phyloP scores from a whole-genome alignment of 2,329 filamentous ascomycete genomes.

The Calonectria hongkongensis region DNA sequence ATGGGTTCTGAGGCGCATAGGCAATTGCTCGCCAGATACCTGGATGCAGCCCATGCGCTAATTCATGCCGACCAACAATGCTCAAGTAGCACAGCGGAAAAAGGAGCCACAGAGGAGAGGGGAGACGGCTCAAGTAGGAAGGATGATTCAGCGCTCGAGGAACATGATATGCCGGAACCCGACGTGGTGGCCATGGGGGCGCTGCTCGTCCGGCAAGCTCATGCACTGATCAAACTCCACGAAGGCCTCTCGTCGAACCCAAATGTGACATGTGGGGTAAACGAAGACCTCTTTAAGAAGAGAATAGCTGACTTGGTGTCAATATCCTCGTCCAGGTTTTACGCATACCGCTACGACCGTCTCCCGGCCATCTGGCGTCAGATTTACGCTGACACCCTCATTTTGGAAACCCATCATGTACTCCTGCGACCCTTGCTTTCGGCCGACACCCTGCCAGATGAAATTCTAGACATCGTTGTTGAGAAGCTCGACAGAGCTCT shows the following conservation, averaged over 20 bases:
- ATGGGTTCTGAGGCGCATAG: conserved; percentile 49
- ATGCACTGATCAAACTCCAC: conserved; percentile 50
- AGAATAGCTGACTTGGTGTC: conserved; percentile 74
- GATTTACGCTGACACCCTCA: conserved; percentile 81
- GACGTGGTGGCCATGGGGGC: conserved; percentile 47
- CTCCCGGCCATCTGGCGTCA: conserved; percentile 82
- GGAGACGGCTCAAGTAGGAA: neutral
- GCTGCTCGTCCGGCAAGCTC: conserved; percentile 58
- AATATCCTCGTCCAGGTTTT: conserved; percentile 79
- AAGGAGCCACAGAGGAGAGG: neutral
- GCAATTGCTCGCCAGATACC: conserved; percentile 52
- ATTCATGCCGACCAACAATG: neutral
- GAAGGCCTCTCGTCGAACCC: conserved; percentile 30
- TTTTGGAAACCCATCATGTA: conserved; percentile 74
- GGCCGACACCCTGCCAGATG: conserved; percentile 38
- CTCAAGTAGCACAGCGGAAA: conserved; percentile 1
- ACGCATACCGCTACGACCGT: conserved; percentile 80
- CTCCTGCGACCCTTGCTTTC: conserved; percentile 48
- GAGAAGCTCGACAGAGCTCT: conserved; percentile 83
- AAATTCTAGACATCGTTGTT: conserved; percentile 73
- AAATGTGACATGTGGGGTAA: neutral
- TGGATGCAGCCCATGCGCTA: conserved; percentile 49
- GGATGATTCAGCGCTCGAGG: neutral
- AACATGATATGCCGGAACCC: conserved; percentile 32
- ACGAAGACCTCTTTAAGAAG: conserved; percentile 57